Percentiles rank a stretch among this genome's conserved stretches.
Evolutionary conservation across 2,329 filamentous ascomycete genomes (phyloP).

Genomic region (Scleromitrula shiraiana): DNA sequence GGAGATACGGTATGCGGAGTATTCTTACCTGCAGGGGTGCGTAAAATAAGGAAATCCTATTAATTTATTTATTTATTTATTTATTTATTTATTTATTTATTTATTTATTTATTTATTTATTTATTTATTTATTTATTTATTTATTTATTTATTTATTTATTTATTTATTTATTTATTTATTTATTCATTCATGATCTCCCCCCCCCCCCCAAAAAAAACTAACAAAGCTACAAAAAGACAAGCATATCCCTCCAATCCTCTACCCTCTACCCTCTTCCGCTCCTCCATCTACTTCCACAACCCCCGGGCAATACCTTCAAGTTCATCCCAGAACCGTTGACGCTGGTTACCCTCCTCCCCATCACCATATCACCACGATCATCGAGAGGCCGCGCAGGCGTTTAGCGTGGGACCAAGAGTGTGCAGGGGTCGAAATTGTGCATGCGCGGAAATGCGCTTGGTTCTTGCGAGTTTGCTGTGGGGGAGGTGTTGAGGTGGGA

Average conservation of each 20-base stretch:
- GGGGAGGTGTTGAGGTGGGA: too few relatives aligned
- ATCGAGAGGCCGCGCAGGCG: not conserved
- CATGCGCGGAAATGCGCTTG: not conserved
- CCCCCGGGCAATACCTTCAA: too few relatives aligned
- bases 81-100: too few relatives aligned
- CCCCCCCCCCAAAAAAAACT: not conserved
- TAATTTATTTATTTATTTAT: too few relatives aligned
- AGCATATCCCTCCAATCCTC: not conserved
- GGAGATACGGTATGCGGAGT: slow-evolving; percentile 15
- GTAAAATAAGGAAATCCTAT: not conserved
- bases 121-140: too few relatives aligned
- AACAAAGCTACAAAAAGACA: not conserved
- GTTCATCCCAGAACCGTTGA: not conserved
- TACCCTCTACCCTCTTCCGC: not conserved
- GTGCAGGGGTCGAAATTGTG: not conserved
- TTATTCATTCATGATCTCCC: not conserved
- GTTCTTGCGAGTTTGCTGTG: not conserved
- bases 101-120: too few relatives aligned
- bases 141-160: too few relatives aligned
- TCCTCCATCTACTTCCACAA: not conserved
- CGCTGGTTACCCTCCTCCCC: not conserved
- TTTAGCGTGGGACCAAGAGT: not conserved
- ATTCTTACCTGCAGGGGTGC: not conserved
- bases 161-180: too few relatives aligned
- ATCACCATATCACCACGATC: not conserved